A percentile compares a stretch with the other conserved stretches of the same genome.
Evolutionary conservation across 2,329 filamentous ascomycete species (phyloP).

Genomic region (Diaporthe citrichinensis): DNA sequence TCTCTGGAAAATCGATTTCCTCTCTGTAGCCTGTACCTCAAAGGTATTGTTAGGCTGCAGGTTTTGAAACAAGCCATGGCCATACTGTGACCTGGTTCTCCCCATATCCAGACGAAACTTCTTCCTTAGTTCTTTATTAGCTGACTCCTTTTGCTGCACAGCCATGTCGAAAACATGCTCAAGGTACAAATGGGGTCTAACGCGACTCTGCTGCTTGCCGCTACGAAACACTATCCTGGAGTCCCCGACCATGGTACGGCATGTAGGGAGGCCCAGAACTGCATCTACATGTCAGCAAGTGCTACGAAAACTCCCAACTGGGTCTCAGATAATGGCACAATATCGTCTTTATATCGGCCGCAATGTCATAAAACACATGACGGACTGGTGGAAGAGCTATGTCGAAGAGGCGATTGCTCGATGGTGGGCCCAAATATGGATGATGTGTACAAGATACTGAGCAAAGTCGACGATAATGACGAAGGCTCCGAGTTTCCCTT

Average conservation of each 20-base stretch:
- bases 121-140: no score
- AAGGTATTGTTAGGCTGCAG: no score
- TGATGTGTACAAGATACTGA: background rate
- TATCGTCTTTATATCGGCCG: background rate
- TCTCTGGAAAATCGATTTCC: no score
- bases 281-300: background rate
- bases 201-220: background rate
- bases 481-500: background rate
- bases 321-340: background rate
- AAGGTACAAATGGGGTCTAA: background rate
- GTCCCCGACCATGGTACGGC: background rate
- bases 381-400: background rate
- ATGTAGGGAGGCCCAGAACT: background rate
- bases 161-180: background rate
- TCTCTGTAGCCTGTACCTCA: no score
- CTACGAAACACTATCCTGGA: background rate
- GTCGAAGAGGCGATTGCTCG: background rate
- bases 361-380: background rate
- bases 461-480: background rate
- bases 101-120: no score
- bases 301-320: no score
- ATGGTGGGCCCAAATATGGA: background rate
- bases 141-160: no score
- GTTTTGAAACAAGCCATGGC: no score
- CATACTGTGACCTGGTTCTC: no score